phyloP scores from a whole-genome alignment of 2,329 filamentous ascomycete species.

The Ampelomyces quisqualis region DNA sequence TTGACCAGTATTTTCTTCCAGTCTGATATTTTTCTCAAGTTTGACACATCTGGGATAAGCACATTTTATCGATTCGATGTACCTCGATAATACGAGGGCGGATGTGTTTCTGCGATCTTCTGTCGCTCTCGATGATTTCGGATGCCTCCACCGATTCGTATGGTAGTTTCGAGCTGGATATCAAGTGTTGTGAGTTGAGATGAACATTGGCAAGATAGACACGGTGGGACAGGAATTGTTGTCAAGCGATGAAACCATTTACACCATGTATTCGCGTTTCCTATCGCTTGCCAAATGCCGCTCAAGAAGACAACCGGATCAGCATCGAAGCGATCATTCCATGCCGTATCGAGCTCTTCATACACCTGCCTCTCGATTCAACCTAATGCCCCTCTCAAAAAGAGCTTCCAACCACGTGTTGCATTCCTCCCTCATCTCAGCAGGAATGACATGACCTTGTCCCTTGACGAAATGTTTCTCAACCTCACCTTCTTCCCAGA shows the following conservation, averaged over 20 bases:
- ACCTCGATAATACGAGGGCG: too few relatives aligned
- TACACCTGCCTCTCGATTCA: slow-evolving; percentile 38
- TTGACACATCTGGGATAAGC: too few relatives aligned
- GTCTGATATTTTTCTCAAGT: too few relatives aligned
- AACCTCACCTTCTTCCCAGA: slow-evolving; percentile 47
- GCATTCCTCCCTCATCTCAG: slow-evolving; percentile 71
- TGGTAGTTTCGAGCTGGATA: too few relatives aligned
- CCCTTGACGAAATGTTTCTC: slow-evolving; percentile 65
- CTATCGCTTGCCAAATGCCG: neutral
- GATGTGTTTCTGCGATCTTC: too few relatives aligned
- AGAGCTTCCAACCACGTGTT: slow-evolving; percentile 63
- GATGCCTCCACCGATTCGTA: too few relatives aligned
- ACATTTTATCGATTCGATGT: too few relatives aligned
- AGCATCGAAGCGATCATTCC: neutral
- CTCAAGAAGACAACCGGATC: too few relatives aligned
- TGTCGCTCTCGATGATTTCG: too few relatives aligned
- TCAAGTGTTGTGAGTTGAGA: neutral
- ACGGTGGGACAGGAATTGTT: neutral
- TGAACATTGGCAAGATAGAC: neutral
- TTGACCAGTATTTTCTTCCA: too few relatives aligned
- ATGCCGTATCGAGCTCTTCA: neutral
- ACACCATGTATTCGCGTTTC: neutral
- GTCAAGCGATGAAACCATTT: neutral
- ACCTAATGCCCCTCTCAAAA: slow-evolving; percentile 53
- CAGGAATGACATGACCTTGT: slow-evolving; percentile 71